phyloP scores from a whole-genome alignment of 148 eudicot genomes.

The Camellia granthamiana region DNA sequence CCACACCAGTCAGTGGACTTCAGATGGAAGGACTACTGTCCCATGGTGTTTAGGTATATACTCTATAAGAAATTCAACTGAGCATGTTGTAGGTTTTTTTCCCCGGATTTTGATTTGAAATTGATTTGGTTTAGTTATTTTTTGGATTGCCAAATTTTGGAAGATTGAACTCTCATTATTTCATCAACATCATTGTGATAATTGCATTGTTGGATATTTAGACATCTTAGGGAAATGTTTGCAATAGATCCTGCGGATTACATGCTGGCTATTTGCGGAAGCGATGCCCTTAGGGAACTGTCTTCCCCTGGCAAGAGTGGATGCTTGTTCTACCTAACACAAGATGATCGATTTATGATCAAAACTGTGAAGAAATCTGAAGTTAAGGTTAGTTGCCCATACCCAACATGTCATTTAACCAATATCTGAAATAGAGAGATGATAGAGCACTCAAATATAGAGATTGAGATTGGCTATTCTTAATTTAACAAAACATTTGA shows the following conservation, averaged over 20 bases:
- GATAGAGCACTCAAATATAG: not conserved
- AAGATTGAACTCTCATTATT: not conserved
- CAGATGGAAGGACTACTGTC: constrained; percentile 84
- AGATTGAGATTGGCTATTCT: not conserved
- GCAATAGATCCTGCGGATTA: constrained; percentile 82
- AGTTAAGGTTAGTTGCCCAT: constrained; percentile 62
- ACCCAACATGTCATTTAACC: not conserved
- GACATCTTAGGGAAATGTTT: constrained; percentile 70
- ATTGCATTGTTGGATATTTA: constrained; percentile 20
- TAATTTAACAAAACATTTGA: not conserved
- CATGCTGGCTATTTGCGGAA: constrained; percentile 86
- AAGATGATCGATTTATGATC: constrained; percentile 79
- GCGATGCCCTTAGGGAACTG: constrained; percentile 78
- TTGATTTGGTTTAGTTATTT: not conserved
- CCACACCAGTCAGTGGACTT: constrained; percentile 81
- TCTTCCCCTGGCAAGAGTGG: constrained; percentile 95
- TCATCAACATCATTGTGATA: not conserved
- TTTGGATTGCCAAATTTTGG: not conserved
- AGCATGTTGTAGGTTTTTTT: not conserved
- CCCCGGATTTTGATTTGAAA: not conserved
- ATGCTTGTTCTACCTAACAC: constrained; percentile 77
- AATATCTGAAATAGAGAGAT: not conserved
- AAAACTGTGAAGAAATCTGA: constrained; percentile 81
- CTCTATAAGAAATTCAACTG: not conserved
- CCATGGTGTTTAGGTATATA: constrained; percentile 69